Percentiles rank a stretch among this genome's conserved stretches.
phyloP scores from a whole-genome alignment of 2,329 filamentous ascomycete species.

The Boeremia exigua region DNA sequence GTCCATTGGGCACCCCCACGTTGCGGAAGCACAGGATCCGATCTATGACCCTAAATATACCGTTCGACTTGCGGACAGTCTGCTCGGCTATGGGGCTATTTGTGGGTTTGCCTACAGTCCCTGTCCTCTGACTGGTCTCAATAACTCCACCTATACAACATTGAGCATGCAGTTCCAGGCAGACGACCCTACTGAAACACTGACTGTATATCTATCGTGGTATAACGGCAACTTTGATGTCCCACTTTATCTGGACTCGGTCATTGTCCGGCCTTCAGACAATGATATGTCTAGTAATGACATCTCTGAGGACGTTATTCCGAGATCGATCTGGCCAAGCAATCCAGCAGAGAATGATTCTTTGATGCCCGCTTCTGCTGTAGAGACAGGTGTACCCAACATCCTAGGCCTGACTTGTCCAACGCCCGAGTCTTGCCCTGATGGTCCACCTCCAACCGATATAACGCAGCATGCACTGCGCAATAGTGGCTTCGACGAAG shows the following conservation, averaged over 20 bases:
- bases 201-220: slow-evolving; percentile 7
- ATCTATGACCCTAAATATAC: slow-evolving; percentile 4
- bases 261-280: neutral
- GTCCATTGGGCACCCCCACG: neutral
- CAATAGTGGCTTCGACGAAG: neutral
- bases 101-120: slow-evolving; percentile 1
- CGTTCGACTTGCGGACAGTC: neutral
- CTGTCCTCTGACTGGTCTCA: neutral
- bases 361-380: neutral
- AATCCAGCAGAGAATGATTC: too few relatives aligned
- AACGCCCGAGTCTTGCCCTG: neutral
- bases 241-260: neutral
- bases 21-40: neutral
- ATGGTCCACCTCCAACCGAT: neutral
- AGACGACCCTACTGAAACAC: neutral
- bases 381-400: neutral
- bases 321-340: too few relatives aligned
- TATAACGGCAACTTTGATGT: slow-evolving; percentile 9
- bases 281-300: neutral
- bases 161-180: neutral
- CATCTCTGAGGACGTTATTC: too few relatives aligned
- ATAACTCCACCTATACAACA: neutral
- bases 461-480: neutral
- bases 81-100: neutral
- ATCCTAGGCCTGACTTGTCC: neutral